Percentiles rank a stretch among this genome's conserved stretches.
phyloP scores from a whole-genome alignment of 176 grass and related monocot species.

The Bolboschoenus planiculmis region DNA sequence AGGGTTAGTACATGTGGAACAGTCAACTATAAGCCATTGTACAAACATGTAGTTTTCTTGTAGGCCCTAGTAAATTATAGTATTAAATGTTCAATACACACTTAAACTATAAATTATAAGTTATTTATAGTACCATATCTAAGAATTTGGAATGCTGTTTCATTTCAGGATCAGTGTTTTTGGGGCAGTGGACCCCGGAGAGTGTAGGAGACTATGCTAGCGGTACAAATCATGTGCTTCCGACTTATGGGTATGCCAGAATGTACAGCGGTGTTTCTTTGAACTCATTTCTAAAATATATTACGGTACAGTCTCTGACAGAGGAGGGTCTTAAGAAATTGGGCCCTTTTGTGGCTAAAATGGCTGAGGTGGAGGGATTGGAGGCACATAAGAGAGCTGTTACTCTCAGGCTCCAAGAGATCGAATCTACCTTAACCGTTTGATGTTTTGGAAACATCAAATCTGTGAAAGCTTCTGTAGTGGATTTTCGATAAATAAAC shows the following conservation, averaged over 20 bases:
- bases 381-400: slow-evolving; percentile 96
- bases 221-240: slow-evolving; percentile 87
- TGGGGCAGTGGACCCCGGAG: slow-evolving; percentile 85
- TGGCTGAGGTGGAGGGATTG: slow-evolving; percentile 89
- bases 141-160: background rate
- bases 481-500: background rate
- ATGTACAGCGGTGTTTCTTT: slow-evolving; percentile 95
- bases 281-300: slow-evolving; percentile 90
- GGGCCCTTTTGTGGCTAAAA: slow-evolving; percentile 65
- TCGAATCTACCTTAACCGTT: slow-evolving; percentile 43
- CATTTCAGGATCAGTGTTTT: slow-evolving; percentile 74
- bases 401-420: slow-evolving; percentile 71
- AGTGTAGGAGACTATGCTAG: slow-evolving; percentile 88
- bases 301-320: slow-evolving; percentile 76
- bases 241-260: slow-evolving; percentile 84
- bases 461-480: background rate
- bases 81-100: background rate
- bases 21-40: background rate
- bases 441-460: slow-evolving; percentile 15
- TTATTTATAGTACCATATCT: background rate
- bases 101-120: background rate
- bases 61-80: background rate
- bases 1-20: background rate
- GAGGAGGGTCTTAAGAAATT: slow-evolving; percentile 78
- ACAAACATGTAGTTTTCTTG: background rate